Base-by-base conservation (phyloP, 2,329 filamentous ascomycete species). In the Colletotrichum caudatum region DNA sequence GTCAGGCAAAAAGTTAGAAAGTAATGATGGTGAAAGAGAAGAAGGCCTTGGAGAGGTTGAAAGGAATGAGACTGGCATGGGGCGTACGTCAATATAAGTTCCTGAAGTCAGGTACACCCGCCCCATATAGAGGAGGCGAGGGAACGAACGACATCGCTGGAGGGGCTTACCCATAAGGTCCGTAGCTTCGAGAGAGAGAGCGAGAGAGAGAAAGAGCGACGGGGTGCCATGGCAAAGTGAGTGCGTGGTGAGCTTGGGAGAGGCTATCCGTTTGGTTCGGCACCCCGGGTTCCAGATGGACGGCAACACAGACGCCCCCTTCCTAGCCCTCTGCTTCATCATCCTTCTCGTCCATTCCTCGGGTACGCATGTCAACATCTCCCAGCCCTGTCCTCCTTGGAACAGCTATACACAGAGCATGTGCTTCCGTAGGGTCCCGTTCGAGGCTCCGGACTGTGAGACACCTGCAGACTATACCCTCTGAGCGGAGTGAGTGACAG, bases 61-160 rank as follows among this genome's bases (percentile, higher is more conserved):
- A 37, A 68, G 60, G 53, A 56, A 59, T 60, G 69, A 57, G 37
- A 61, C 69, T 72, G 69, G 69, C 48, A 72, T 72, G 69, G 69
- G 69, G 29, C 56, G 69, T 72, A 69, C 69, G 69, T 72, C 69
- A 72, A 72, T 72, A 72, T 72, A 72, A 72, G 69, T 72, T 72
- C 69, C 66, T 72, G 37, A 64, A 64, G 53, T 64, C 69, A 72
- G 69, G 69, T 51, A 72, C 69, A 72, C 66, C 69, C 69, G 69
- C 59, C 59, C n/a, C 56, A 56, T 48, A 33, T 50, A 60, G 39
- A 57, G 58, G 53, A 64, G 69, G 66, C 65, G 66, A 72, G 59
- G 65, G 65, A 69, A 72, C 12, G 54, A 41, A 39, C 54, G 56
- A 60, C 37, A 33, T 53, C 64, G 29, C 48, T 64, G 46, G 41